A percentile compares a stretch with the other conserved stretches of the same genome.
Evolutionary conservation across 2,329 filamentous ascomycete species (phyloP).

Genomic region (Paraconiothyrium sp.): DNA sequence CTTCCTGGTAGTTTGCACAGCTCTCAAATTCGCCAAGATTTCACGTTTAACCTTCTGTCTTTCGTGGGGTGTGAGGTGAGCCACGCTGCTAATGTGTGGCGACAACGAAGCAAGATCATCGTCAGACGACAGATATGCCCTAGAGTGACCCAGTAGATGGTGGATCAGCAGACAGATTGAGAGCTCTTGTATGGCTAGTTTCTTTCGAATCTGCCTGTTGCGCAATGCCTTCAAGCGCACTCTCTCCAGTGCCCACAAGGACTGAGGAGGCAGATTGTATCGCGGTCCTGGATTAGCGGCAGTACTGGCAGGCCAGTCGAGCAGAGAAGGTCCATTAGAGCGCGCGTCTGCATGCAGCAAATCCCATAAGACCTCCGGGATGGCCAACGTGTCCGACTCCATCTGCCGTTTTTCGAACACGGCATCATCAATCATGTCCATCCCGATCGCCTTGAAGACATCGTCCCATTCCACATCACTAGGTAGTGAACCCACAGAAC

Average conservation of each 20-base stretch:
- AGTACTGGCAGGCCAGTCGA: constrained; percentile 54
- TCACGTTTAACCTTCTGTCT: constrained; percentile 22
- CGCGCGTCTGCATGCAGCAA: constrained; percentile 42
- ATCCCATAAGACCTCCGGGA: constrained; percentile 34
- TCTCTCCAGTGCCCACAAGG: constrained; percentile 53
- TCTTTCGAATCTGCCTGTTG: constrained; percentile 52
- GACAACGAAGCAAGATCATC: constrained; percentile 27
- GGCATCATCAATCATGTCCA: constrained; percentile 37
- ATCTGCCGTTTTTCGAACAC: constrained; percentile 27
- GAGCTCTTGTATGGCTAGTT: constrained; percentile 53
- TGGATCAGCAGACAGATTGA: constrained; percentile 53
- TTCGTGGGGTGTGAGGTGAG: constrained; percentile 6
- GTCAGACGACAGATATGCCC: constrained; percentile 16
- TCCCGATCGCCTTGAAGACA: constrained; percentile 30
- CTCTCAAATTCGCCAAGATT: constrained; percentile 29
- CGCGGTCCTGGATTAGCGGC: constrained; percentile 34
- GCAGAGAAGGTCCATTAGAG: constrained; percentile 32
- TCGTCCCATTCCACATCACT: constrained; percentile 35
- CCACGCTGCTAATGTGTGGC: constrained; percentile 31
- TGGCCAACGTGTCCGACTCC: constrained; percentile 23
- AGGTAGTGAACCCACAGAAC: constrained; percentile 25
- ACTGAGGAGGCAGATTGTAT: constrained; percentile 55
- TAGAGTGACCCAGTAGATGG: constrained; percentile 39
- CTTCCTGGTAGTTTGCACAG: constrained; percentile 22
- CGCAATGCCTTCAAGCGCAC: constrained; percentile 42